Conservation (phyloP, 163 green algal species). For the Dunaliella salina region DNA sequence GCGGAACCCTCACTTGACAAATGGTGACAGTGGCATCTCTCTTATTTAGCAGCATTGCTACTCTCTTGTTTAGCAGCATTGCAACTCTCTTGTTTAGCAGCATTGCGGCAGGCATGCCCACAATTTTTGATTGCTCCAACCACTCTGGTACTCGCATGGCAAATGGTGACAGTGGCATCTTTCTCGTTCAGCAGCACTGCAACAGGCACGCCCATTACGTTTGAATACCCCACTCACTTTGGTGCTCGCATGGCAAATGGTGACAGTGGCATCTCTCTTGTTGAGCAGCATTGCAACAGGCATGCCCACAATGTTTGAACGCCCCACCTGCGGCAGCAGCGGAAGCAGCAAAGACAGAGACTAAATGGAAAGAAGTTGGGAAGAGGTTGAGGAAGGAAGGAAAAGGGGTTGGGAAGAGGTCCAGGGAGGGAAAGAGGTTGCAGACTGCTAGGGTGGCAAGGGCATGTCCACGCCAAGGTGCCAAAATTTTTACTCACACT, state of each 20-base stretch:
- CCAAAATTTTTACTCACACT: too few relatives aligned
- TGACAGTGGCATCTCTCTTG: constrained; percentile 81
- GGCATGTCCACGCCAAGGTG: too few relatives aligned
- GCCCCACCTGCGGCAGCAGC: constrained; percentile 39
- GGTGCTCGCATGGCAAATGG: constrained; percentile 73
- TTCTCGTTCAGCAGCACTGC: not conserved
- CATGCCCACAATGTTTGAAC: constrained; percentile 95
- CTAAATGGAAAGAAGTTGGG: too few relatives aligned
- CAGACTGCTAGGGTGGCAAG: too few relatives aligned
- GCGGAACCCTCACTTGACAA: constrained; percentile 48
- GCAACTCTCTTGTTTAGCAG: not conserved
- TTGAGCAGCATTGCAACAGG: constrained; percentile 86
- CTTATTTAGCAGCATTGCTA: constrained; percentile 80
- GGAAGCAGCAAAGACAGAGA: too few relatives aligned
- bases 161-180: not conserved
- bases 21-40: constrained; percentile 84
- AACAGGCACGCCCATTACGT: not conserved
- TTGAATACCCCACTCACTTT: constrained; percentile 8
- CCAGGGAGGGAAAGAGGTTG: too few relatives aligned
- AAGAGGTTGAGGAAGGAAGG: too few relatives aligned
- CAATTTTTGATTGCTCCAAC: not conserved
- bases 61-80: constrained; percentile 17
- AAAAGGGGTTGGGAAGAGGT: too few relatives aligned
- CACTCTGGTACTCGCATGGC: too few relatives aligned
- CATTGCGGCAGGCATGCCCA: too few relatives aligned